A percentile compares a stretch with the other conserved stretches of the same genome.
Evolutionary conservation across 805 yeast species (phyloP).

Genomic region (Blastobotrys chiropterorum): DNA sequence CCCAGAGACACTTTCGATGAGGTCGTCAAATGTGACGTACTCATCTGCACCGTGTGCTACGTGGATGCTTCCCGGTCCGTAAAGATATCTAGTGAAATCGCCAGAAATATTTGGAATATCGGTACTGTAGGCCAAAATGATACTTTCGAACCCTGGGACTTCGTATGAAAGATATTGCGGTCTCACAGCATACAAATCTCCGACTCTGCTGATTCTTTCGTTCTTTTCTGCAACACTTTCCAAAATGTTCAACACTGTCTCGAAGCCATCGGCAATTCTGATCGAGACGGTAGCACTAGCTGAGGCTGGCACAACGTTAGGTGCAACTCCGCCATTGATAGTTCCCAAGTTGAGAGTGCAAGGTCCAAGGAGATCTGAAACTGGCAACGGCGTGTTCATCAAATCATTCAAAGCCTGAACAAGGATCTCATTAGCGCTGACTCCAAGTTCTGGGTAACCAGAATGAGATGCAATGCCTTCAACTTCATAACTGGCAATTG

Average conservation of each 20-base stretch:
- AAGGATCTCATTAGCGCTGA: slow-evolving; percentile 53
- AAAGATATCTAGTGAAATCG: slow-evolving; percentile 43
- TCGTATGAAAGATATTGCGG: slow-evolving; percentile 50
- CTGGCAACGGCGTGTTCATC: slow-evolving; percentile 41
- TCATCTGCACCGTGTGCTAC: slow-evolving; percentile 59
- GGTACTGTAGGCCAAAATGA: slow-evolving; percentile 46
- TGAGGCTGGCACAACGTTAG: slow-evolving; percentile 56
- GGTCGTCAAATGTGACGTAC: slow-evolving; percentile 42
- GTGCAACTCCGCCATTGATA: slow-evolving; percentile 56
- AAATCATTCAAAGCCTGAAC: slow-evolving; percentile 46
- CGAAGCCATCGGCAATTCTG: slow-evolving; percentile 47
- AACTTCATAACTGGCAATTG: slow-evolving; percentile 37
- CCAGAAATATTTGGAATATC: slow-evolving; percentile 45
- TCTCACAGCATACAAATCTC: slow-evolving; percentile 23
- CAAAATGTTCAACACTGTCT: slow-evolving; percentile 35
- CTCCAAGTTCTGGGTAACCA: slow-evolving; percentile 65
- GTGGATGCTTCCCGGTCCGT: slow-evolving; percentile 61
- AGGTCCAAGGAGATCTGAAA: slow-evolving; percentile 48
- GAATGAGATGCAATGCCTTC: slow-evolving; percentile 58
- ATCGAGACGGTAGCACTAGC: slow-evolving; percentile 46
- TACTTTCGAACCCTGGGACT: slow-evolving; percentile 58
- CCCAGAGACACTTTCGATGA: slow-evolving; percentile 47
- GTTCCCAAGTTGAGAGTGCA: slow-evolving; percentile 58
- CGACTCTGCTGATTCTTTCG: slow-evolving; percentile 18
- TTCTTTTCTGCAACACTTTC: slow-evolving; percentile 30